Evolutionary conservation across 495 filamentous ascomycete genomes (phyloP), one percentile per base, ranked within the genome.

Genomic region (Penicillium desertorum): DNA sequence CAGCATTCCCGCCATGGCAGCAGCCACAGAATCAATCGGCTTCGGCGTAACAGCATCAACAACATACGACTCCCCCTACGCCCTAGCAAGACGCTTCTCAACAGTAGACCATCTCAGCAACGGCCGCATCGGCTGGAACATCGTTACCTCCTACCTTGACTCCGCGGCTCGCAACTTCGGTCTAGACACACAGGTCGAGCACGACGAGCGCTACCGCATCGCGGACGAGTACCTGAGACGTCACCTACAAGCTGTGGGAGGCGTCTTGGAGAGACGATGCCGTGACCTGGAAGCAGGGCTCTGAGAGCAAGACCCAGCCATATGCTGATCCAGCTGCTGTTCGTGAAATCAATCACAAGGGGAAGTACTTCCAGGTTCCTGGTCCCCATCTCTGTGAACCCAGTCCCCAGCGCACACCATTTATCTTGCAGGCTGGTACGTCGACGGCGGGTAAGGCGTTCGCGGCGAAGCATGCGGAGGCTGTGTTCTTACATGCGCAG

Each of bases 171-270:
- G 77, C 47, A 88, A 88, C 65, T 66, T 86, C 45, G 83, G 83
- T 20, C 70, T 76, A 6, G 65, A 76, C n/a, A 77, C 83, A 27
- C 85, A 88, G 69, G 61, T 76, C 23, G 68, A 82, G 71, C 87
- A 88, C 60, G 86, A 88, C 59, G 84, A 88, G 64, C 77, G 86
- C 45, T 88, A 89, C 67, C 78, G 75, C 30, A 80, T 83, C 59
- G 85, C 85, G 1, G 81, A 88, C 45, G 87, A 90, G 62, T 90
- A 88, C 65, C 67, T 89, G 49, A n/a, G 71, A 79, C 23, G 84
- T 89, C 20, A 79, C 86, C 41, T 89, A 89, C 72, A 87, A 87
- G 66, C 78, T 90, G 11, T 82, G 81, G 70, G 81, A 88, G 58
- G 82, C 79, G 16, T 87, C 83, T 0, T 89, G 85, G 85, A 71